Conservation (phyloP, 345 rosid genomes). For the Citropsis articulata region DNA sequence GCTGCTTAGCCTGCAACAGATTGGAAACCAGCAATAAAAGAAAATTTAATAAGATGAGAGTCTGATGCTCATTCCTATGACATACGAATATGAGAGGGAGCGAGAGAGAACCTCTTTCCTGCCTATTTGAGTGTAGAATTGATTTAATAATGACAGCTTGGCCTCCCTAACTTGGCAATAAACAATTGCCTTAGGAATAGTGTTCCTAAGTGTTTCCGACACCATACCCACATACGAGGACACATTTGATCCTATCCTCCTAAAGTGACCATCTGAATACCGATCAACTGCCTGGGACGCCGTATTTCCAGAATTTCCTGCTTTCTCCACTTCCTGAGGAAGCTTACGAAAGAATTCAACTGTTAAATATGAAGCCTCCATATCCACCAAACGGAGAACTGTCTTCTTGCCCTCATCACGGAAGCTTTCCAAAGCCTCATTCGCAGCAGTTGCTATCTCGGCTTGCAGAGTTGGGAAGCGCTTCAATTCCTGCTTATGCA, state of each 20-base stretch:
- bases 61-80: neutral
- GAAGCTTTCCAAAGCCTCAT: constrained; percentile 59
- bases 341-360: constrained; percentile 80
- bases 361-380: constrained; percentile 80
- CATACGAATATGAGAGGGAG: neutral
- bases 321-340: constrained; percentile 69
- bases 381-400: constrained; percentile 59
- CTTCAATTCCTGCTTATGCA: constrained; percentile 54
- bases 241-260: constrained; percentile 78
- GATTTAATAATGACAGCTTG: constrained; percentile 58
- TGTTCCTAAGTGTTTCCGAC: constrained; percentile 61
- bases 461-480: constrained; percentile 77
- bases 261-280: constrained; percentile 64
- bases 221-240: constrained; percentile 74
- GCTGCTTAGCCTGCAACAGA: constrained; percentile 46
- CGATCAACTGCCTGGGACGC: constrained; percentile 40
- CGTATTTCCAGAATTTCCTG: constrained; percentile 29
- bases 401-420: constrained; percentile 77
- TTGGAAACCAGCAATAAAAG: neutral
- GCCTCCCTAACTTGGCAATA: constrained; percentile 86
- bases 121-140: constrained; percentile 71
- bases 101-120: constrained; percentile 51
- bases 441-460: constrained; percentile 70
- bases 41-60: too few relatives aligned
- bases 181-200: constrained; percentile 73